Evolutionary conservation across 352 stramenopile species (phyloP).

Genomic region (Pythium sukuiense): DNA sequence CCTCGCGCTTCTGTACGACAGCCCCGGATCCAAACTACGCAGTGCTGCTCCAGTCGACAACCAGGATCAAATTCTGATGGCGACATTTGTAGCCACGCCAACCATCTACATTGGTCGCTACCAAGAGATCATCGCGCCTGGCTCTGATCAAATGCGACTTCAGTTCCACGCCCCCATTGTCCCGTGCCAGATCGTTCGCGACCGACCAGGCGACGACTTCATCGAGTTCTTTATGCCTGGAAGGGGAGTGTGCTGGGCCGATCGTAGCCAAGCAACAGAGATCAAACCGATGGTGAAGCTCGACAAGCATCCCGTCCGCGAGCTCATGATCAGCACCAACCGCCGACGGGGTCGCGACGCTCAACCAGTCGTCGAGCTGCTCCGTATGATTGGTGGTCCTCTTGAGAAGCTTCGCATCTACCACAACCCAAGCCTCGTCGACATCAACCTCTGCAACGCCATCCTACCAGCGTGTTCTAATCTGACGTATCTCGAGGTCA

Average conservation of each 20-base stretch:
- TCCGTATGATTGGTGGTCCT: conserved; percentile 11
- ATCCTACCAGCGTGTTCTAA: conserved; percentile 11
- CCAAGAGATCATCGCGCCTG: too few species aligned
- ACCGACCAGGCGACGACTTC: conserved; percentile 8
- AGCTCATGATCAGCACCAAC: not conserved
- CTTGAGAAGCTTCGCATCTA: conserved; percentile 3
- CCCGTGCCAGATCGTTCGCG: conserved; percentile 14
- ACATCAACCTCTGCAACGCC: not conserved
- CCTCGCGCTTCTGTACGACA: conserved; percentile 12
- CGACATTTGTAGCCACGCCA: not conserved
- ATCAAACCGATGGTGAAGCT: not conserved
- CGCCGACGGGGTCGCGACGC: not conserved
- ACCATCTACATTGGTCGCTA: conserved; percentile 8
- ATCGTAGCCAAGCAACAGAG: conserved; percentile 9
- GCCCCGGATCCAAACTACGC: not conserved
- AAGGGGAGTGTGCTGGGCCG: conserved; percentile 18
- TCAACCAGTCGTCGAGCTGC: conserved; percentile 6
- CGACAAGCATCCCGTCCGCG: not conserved
- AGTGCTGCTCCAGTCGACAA: too few species aligned
- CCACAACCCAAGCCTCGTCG: not conserved
- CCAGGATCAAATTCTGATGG: not conserved
- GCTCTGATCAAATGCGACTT: not conserved
- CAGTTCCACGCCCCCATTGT: conserved; percentile 9
- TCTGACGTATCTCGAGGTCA: conserved; percentile 1
- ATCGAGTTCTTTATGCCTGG: conserved; percentile 20